Evolutionary conservation across 208 protist genomes (phyloP).

Genomic region (Porcisia deanei): DNA sequence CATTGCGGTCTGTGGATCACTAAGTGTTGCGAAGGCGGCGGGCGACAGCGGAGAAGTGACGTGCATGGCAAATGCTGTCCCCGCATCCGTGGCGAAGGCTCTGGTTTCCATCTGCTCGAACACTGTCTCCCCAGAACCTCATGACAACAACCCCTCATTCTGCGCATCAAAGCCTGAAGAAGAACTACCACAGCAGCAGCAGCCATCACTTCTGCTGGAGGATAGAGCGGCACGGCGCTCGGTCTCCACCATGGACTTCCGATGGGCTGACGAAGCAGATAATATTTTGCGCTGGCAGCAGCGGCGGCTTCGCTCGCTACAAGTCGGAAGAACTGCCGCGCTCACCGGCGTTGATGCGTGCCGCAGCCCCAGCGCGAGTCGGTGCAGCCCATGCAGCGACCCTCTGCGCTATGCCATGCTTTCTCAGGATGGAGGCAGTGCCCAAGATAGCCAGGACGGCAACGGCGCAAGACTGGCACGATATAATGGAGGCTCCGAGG

Average conservation of each 20-base stretch:
- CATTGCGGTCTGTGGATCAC: not conserved
- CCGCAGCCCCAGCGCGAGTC: conserved; percentile 13
- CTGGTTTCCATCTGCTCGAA: not conserved
- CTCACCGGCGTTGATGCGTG: not conserved
- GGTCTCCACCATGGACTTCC: conserved; percentile 40
- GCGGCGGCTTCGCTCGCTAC: conserved; percentile 31
- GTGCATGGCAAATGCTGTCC: not conserved
- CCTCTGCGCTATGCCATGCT: not conserved
- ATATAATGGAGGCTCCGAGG: not conserved
- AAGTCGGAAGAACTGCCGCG: not conserved
- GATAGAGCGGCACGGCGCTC: conserved; percentile 12
- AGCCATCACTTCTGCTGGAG: not conserved
- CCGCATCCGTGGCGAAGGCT: not conserved
- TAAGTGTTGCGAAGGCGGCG: not conserved
- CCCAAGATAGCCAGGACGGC: not conserved
- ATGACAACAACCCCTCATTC: not conserved
- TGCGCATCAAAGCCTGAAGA: not conserved
- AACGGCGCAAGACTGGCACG: not conserved
- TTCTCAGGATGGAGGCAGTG: conserved; percentile 5
- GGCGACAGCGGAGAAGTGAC: not conserved
- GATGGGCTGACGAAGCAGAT: conserved; percentile 51
- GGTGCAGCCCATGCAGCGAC: conserved; percentile 5
- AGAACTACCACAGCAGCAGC: not conserved
- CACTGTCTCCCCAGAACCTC: not conserved
- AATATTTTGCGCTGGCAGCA: conserved; percentile 43